Evolutionary conservation across 345 rosid genomes (phyloP), one percentile per base, ranked within the genome.

Genomic region (Lepidium sativum): DNA sequence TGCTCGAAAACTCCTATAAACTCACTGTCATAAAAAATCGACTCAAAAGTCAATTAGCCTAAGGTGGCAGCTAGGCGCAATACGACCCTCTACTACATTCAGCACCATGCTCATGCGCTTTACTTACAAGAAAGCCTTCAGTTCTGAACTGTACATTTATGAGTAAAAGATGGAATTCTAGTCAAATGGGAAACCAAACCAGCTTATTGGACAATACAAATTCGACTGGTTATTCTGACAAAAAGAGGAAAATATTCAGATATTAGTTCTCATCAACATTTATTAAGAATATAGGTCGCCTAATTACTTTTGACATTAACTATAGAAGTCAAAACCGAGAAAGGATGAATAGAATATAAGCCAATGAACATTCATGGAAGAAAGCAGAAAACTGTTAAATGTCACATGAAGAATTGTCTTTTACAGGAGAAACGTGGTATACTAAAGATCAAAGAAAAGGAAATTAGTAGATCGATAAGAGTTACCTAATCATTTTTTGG

Each of bases 401-500:
- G 11, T 77, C 61, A 56, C 8, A 48, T 3, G 33, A 47, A 5
- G 5, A 38, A 45, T 10, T 21, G 39, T 12, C 17, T 68, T 49
- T 50, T 16, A 45, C 5, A 0, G 7, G 31, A 25, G 17, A 55
- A 32, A 31, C 1, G 16, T 9, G n/a, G 25, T 8, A 12, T 2
- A 44, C n/a, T 34, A 68, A 48, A 38, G 20, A 41, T 18, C 16
- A 61, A 54, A 50, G 6, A 21, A 45, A 6, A 38, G 39, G 15
- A 66, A 65, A 38, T 44, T 70, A 4, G 15, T 57, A 20, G 60
- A 50, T 11, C 6, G 7, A 13, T 13, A 48, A 48, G 34, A 27
- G 14, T 56, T 41, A 33, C 9, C 51, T 81, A 83, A 62, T 67
- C 77, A 70, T 79, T 74, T 14, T 5, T 55, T 6, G 91, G 83